Evolutionary conservation across 768 basidiomycete genomes (phyloP), one percentile per base, ranked within the genome.

Genomic region (Gymnopilus junonius): DNA sequence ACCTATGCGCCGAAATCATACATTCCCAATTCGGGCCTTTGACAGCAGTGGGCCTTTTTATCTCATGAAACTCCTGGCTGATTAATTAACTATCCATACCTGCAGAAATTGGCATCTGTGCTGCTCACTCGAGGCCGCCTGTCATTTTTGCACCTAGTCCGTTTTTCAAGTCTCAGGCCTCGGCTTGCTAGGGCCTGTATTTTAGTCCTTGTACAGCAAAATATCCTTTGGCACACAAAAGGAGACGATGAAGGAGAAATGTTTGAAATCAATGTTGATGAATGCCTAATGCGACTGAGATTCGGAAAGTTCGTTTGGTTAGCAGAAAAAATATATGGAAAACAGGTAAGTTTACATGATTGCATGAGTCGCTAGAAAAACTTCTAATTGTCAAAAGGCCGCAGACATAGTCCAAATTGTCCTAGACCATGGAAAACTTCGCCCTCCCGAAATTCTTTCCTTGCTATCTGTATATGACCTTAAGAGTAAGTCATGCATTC

Each of bases 171-270:
- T 29, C 75, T 94, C 27, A 90, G 87, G 69, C 83, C 87, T 10
- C 86, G 89, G 25, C 87, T 83, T 1, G 84, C 90, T 14, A 87
- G 91, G 57, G 87, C 88, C 27, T 83, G 87, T 20, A 77, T 96
- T 20, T 79, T 97, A 46, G 85, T 90, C 46, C 84, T 98, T 57
- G 83, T 96, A 17, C 96, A 98, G 72, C 96, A 98, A 73, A 95
- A 97, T 75, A 76, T 97, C 45, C 80, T 96, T 45, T 95, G 94
- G 92, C 93, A 95, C 71, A 85, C 89, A 8, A 83, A 84, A 39
- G 83, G 83, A 5, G 88, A 88, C 8, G 87, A 88, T n/a, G 89
- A 87, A 42, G 87, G 85, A 5, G 91, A 91, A 65, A 84, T 92
- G 61, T 81, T 92, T 51, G 95, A 97, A 73, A 80, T 97, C 65